These are phyloP conservation scores for Teratosphaeria zuluensis DNA, from an alignment of 2,329 filamentous ascomycete species.

Conservation along the genomic window DNA sequence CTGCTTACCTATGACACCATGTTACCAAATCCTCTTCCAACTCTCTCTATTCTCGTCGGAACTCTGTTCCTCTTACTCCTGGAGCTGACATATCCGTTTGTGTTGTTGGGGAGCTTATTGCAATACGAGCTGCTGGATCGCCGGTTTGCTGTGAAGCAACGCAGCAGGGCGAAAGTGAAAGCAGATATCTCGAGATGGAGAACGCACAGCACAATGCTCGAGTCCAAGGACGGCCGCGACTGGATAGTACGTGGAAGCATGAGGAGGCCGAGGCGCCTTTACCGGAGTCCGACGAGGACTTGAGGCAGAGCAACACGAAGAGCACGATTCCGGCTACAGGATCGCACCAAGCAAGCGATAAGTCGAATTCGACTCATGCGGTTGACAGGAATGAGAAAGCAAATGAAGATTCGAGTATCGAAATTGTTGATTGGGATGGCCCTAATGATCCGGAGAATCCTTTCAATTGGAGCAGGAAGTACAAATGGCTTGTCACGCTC, in stretches of 20 bases:
- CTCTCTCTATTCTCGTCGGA: background rate
- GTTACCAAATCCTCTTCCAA: background rate
- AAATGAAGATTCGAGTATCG: constrained; percentile 26
- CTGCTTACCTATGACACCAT: background rate
- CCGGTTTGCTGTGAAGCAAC: background rate
- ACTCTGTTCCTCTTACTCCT: background rate
- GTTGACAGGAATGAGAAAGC: background rate
- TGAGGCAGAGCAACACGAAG: background rate
- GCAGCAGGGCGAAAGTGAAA: background rate
- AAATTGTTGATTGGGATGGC: constrained; percentile 51
- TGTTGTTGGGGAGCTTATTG: background rate
- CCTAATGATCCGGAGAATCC: constrained; percentile 46
- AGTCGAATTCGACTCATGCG: background rate
- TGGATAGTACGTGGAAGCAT: background rate
- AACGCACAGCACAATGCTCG: background rate
- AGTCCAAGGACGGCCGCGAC: background rate
- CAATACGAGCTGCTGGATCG: background rate
- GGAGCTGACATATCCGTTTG: background rate
- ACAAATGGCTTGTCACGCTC: constrained; percentile 22
- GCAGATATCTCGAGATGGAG: background rate
- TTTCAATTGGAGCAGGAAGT: constrained; percentile 30
- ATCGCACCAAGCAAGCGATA: background rate
- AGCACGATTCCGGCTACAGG: background rate
- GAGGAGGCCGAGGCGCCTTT: background rate
- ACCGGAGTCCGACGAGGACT: background rate